Base-by-base conservation (phyloP, 495 filamentous ascomycete species). In the Lineolata rhizophorae region DNA sequence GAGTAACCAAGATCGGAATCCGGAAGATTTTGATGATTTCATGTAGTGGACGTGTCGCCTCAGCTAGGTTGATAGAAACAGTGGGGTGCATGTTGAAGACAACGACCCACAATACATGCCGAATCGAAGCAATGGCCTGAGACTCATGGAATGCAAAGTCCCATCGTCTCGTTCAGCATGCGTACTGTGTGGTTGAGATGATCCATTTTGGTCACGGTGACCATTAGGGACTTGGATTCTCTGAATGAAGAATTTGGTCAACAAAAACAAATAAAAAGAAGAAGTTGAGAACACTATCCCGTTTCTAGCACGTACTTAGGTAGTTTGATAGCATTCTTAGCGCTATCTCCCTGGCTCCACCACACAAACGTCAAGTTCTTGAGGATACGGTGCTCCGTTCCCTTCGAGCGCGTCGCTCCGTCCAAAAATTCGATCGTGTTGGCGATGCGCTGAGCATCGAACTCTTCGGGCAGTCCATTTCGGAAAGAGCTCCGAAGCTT, bases 371-470 rank as follows among this genome's bases (percentile, higher is more conserved):
- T 43, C 34, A 94, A 43, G 40, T 74, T 91, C 50, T 70, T 79
- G 31, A 93, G 32, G 30, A 97, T 71, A 34, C 53, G 59, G 47
- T 93, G 81, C 57, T 95, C 87, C 13, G 85, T 36, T 0, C 82
- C 81, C 16, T 52, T 61, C 36, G 61, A 49, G 27, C 56, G 50
- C 5, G 72, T 59, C 4, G 87, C 87, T 18, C 64, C 61, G 21
- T 67, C 55, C 4, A 95, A 58, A 45, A 97, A 94, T 35, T 61
- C 58, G 12, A 90, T 36, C 0, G 87, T 97, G 32, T 79, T 76
- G 31, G 55, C 48, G 21, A 92, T 67, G 35, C 60, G 65, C 17
- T 57, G 49, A 25, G 52, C 43, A 41, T 80, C 57, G 40, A 76
- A 78, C 8, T 62, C 53, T 30, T 54, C 51, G 2, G 46, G 37